Evolutionary conservation across 345 rosid species (phyloP).

Genomic region (Eucalyptus leucophloia): DNA sequence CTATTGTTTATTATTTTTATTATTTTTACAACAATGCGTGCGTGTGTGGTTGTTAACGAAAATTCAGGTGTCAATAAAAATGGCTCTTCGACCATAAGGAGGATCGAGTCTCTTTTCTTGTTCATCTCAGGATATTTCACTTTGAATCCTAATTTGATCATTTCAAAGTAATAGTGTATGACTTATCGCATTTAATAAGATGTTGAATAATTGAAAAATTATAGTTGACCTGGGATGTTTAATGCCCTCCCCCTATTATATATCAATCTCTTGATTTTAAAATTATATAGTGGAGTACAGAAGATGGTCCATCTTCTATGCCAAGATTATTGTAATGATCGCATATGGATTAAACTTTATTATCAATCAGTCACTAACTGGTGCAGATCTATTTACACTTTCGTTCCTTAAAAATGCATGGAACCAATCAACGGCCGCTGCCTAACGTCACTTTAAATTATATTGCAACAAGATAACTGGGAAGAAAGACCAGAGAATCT

Average conservation of each 20-base stretch:
- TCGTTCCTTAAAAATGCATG: background rate
- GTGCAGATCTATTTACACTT: background rate
- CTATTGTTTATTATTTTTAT: no score
- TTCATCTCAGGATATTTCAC: fast-evolving
- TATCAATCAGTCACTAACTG: background rate
- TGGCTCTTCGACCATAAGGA: background rate
- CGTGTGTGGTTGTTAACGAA: no score
- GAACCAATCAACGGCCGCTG: background rate
- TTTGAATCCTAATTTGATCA: background rate
- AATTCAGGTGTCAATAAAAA: background rate
- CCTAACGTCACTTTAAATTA: background rate
- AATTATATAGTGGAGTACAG: background rate
- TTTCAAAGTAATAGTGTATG: background rate
- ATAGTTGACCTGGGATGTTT: background rate
- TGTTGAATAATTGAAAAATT: background rate
- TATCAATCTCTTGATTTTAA: background rate
- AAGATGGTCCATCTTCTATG: background rate
- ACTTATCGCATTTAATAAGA: background rate
- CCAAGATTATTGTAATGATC: background rate
- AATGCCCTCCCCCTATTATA: background rate
- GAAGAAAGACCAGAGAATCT: no score
- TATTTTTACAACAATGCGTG: background rate
- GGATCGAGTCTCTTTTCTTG: background rate
- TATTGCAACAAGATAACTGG: background rate
- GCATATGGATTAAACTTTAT: background rate